These are phyloP conservation scores for Aspergillus sp. DNA, from an alignment of 2,329 filamentous ascomycete genomes.

Conservation along the genomic window DNA sequence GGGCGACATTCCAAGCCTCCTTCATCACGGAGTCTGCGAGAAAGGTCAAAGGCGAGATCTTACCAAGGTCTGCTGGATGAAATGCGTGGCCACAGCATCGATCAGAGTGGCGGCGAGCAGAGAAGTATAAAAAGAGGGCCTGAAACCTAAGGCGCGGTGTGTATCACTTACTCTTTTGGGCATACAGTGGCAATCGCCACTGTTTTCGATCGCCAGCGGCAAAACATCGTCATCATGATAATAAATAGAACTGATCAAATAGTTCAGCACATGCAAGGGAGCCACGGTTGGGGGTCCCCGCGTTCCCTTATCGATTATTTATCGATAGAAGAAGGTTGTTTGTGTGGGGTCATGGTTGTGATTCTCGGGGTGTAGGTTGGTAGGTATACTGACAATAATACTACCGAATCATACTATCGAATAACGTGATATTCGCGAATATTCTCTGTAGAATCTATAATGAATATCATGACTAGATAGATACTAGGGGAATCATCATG, in stretches of 20 bases:
- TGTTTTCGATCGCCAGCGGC: neutral
- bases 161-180: neutral
- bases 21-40: neutral
- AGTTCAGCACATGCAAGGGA: slow-evolving; percentile 20
- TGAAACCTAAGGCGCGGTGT: neutral
- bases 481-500: too few relatives aligned
- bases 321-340: neutral
- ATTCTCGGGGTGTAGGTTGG: too few relatives aligned
- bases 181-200: neutral
- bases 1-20: too few relatives aligned
- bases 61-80: neutral
- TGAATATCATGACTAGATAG: too few relatives aligned
- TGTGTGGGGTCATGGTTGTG: neutral
- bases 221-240: neutral
- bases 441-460: too few relatives aligned
- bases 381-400: too few relatives aligned
- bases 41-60: neutral
- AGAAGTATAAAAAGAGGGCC: slow-evolving; percentile 3
- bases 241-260: slow-evolving; percentile 1
- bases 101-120: neutral
- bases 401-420: too few relatives aligned
- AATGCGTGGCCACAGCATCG: neutral
- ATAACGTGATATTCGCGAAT: too few relatives aligned
- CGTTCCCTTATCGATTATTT: slow-evolving; percentile 20
- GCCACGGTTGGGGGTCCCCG: slow-evolving; percentile 13